Percentiles rank a stretch among this genome's conserved stretches.
Evolutionary conservation across 305 asterid species (phyloP).

Genomic region (Ajuga reptans): DNA sequence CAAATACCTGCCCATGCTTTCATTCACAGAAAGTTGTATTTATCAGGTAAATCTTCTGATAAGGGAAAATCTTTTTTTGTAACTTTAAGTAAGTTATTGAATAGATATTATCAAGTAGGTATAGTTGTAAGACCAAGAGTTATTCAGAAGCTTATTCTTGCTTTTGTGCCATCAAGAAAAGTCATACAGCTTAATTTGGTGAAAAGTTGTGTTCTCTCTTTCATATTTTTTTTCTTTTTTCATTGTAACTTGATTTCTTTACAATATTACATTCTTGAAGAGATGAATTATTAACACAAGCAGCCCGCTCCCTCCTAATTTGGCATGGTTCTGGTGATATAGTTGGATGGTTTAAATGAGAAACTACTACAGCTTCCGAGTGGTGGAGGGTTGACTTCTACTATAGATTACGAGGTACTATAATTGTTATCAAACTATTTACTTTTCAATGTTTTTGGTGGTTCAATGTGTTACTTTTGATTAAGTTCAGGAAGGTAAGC

Average conservation of each 20-base stretch:
- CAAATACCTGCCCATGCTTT: slow-evolving; percentile 74
- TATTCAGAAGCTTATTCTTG: neutral
- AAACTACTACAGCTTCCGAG: slow-evolving; percentile 40
- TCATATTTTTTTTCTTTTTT: neutral
- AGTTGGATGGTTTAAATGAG: slow-evolving; percentile 90
- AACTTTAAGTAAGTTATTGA: neutral
- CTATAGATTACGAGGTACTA: slow-evolving; percentile 28
- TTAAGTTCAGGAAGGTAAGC: slow-evolving; percentile 33
- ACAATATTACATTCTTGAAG: neutral
- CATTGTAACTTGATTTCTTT: neutral
- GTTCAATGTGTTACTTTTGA: slow-evolving; percentile 14
- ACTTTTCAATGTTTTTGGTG: neutral
- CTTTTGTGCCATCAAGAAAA: neutral
- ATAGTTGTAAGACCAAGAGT: neutral
- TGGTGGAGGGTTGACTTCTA: slow-evolving; percentile 22
- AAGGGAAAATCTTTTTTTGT: neutral
- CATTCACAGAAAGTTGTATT: slow-evolving; percentile 80
- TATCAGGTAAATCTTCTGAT: slow-evolving; percentile 59
- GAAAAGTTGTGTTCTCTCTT: neutral
- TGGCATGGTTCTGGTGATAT: slow-evolving; percentile 25
- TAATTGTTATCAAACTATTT: neutral
- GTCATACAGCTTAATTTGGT: neutral
- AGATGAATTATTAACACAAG: slow-evolving; percentile 1
- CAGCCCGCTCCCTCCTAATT: slow-evolving; percentile 2
- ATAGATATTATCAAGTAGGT: neutral